These are phyloP conservation scores for Fusarium irregulare DNA, from an alignment of 2,329 filamentous ascomycete species.

Conservation along the genomic window DNA sequence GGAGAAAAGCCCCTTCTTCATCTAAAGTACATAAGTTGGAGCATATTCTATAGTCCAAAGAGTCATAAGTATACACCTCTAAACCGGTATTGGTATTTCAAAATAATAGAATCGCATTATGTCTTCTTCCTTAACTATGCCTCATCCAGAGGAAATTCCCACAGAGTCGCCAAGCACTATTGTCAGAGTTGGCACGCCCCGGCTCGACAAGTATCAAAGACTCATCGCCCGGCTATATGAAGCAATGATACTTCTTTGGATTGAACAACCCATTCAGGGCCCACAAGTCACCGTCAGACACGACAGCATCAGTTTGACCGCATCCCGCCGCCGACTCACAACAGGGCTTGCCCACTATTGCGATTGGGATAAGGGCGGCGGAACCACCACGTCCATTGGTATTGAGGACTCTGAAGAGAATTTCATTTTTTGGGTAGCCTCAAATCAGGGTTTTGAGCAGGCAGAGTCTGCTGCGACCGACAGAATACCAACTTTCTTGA, in stretches of 20 bases:
- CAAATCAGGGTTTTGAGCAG: not conserved
- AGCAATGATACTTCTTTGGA: conserved; percentile 2
- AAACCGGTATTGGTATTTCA: not conserved
- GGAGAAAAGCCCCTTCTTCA: not conserved
- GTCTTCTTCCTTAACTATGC: not conserved
- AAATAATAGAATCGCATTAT: not conserved
- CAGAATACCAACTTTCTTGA: not conserved
- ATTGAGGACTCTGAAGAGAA: not conserved
- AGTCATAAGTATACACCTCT: not conserved
- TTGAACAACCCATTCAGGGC: not conserved
- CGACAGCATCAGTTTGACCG: not conserved
- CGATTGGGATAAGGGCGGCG: not conserved
- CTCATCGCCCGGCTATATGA: not conserved
- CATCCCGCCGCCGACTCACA: not conserved
- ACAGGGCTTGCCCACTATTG: not conserved
- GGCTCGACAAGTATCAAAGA: not conserved
- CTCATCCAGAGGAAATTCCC: not conserved
- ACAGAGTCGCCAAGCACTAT: not conserved
- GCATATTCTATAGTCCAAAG: not conserved
- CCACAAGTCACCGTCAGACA: not conserved
- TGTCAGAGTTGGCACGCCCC: not conserved
- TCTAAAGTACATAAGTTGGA: not conserved
- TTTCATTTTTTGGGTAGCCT: not conserved
- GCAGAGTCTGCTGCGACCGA: not conserved
- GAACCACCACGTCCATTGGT: not conserved